Evolutionary conservation across 2,329 filamentous ascomycete species (phyloP), one percentile per base, ranked within the genome.

Genomic region (Aspergillus chevalieri): DNA sequence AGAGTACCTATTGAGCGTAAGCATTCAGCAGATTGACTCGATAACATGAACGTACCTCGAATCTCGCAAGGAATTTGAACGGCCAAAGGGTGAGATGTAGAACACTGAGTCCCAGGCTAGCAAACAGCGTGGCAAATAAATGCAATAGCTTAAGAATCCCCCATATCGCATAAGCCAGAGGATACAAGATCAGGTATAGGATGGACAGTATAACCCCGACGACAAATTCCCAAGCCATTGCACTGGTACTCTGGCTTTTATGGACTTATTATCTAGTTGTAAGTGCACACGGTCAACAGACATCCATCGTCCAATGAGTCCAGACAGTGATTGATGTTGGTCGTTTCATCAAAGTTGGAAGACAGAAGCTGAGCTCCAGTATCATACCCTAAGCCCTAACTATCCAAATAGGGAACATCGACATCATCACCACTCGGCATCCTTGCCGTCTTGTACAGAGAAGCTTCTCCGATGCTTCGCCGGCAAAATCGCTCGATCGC

Each of bases 1-100:
- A 66, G 17, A 74, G 51, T 44, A 69, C 70, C 74, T 77, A 49
- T 14, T 33, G 24, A 21, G 15, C 8, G 52, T 51, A 38, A 52
- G 49, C 33, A 59, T 56, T 46, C 51, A 53, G 14, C 57, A 47
- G 22, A 62, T 55, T 26, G 51, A 52, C 57, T 36, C 24, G 47
- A 44, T 43, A 22, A 33, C 26, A 42, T 22, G 45, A 43, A 41
- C 64, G 44, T 70, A 83, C 81, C 75, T 84, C 79, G 49, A 84
- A 74, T 57, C 72, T 77, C 4, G 73, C 70, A 12, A 82, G 59
- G 34, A 82, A 51, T 30, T 62, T 69, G 44, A 81, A 70, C 2
- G 80, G 80, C n/a, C 78, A 65, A 10, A 74, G 58, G 34, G 72
- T 52, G 42, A 75, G 52, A 43, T 65, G 62, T 26, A 75, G 52